Evolutionary conservation across 2,329 filamentous ascomycete species (phyloP), one percentile per base, ranked within the genome.

Genomic region (Phialophora expanda): DNA sequence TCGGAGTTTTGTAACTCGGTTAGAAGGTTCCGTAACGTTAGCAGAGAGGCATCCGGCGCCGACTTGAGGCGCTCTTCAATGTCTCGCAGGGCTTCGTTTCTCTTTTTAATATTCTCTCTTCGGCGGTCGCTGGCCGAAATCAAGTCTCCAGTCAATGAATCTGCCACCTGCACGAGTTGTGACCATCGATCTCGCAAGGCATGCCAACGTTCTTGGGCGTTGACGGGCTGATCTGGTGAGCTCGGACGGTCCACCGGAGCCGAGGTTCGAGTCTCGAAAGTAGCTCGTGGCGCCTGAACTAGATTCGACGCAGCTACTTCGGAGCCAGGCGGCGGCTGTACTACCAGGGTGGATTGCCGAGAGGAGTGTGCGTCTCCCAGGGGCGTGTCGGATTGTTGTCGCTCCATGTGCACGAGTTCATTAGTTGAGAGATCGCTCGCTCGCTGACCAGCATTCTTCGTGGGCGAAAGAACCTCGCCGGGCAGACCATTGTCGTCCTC

Each of bases 101-200:
- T 12, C 46, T 30, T 32, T 34, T 17, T 24, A 34, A 55, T 17
- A 11, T 8, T 34, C 20, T 32, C 50, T 50, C 62, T 9, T 28
- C 62, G 38, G 17, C 38, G 17, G 17, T 44, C 38, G 17, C 38
- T 44, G 6, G 38, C 38, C 17, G 7, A n/a, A 8, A 44, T 44
- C 17, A 44, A 44, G 17, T 44, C 38, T 44, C 38, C 38, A n/a
- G 38, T 44, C 38, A 44, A n/a, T 7, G 38, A n/a, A 44, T 44
- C 38, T n/a, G 38, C 38, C 32, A 30, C 55, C 8, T 50, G 51
- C 34, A 17, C 34, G 8, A 17, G 62, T 38, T n/a, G 56, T 50
- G 24, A 61, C 56, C 30, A 65, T 26, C 26, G 30, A 17, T n/a
- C 9, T n/a, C 22, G 57, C 55, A 56, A 60, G 50, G 8, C 48